Conservation (phyloP, 225 moss, liverwort and hornwort species). For the Polytrichum formosum region DNA sequence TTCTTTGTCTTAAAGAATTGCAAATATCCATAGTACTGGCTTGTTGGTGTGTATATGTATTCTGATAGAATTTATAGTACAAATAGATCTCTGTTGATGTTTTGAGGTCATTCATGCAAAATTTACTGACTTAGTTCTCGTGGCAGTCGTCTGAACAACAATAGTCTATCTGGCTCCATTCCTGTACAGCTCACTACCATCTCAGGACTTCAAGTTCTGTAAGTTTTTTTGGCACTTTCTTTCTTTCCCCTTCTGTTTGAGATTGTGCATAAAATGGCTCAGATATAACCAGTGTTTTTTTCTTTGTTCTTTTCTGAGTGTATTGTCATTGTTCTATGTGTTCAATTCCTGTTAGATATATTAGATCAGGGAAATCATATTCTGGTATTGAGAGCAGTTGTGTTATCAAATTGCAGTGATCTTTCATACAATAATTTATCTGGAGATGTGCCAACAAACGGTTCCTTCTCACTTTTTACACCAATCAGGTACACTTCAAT, state of each 20-base stretch:
- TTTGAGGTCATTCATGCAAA: too few species aligned
- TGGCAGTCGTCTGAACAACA: slow-evolving; percentile 88
- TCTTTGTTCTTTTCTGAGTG: too few species aligned
- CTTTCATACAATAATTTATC: slow-evolving; percentile 81
- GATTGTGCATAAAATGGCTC: not conserved
- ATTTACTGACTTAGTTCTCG: too few species aligned
- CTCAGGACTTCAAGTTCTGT: slow-evolving; percentile 87
- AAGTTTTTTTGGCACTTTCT: slow-evolving; percentile 36
- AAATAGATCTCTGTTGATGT: too few species aligned
- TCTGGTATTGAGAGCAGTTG: not conserved
- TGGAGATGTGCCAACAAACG: slow-evolving; percentile 84
- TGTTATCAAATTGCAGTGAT: slow-evolving; percentile 60
- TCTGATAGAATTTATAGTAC: too few species aligned
- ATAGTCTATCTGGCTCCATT: slow-evolving; percentile 70
- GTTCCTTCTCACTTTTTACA: slow-evolving; percentile 88
- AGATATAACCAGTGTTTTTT: not conserved
- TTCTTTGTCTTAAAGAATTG: not conserved
- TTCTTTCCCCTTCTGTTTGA: too few species aligned
- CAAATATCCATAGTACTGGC: too few species aligned
- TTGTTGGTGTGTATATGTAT: too few species aligned
- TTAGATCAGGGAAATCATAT: not conserved
- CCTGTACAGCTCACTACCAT: slow-evolving; percentile 74
- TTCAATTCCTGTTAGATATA: too few species aligned
- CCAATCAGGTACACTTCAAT: slow-evolving; percentile 69
- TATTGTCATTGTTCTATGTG: too few species aligned